phyloP scores from a whole-genome alignment of 225 moss, liverwort and hornwort species.

The Thuidium tamariscinum region DNA sequence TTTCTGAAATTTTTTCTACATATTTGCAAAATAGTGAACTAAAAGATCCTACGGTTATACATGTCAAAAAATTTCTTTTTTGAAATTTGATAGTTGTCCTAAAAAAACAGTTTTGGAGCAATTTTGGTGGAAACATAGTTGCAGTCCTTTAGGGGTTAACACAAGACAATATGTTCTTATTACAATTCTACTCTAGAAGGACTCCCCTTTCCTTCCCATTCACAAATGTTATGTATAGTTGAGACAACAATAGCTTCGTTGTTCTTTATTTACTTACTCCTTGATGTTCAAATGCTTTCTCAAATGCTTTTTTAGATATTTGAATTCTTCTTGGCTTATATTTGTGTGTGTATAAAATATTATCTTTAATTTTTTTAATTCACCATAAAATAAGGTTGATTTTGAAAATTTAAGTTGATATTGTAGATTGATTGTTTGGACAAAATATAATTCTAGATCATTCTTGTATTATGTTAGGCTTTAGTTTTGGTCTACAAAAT shows the following conservation, averaged over 20 bases:
- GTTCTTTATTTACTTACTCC: accelerated
- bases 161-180: not conserved
- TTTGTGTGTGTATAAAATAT: not conserved
- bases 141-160: no score
- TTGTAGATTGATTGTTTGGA: not conserved
- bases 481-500: not conserved
- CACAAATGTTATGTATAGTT: not conserved
- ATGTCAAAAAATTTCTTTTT: no score
- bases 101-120: no score
- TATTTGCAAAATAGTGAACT: no score
- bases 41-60: no score
- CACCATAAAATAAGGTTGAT: not conserved
- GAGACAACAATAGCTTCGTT: not conserved
- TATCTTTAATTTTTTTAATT: no score
- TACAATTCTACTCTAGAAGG: not conserved
- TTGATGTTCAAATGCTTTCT: no score
- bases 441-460: not conserved
- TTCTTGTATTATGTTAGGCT: not conserved
- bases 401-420: not conserved
- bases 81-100: no score
- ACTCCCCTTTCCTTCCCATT: not conserved
- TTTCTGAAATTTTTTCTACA: no score
- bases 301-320: not conserved
- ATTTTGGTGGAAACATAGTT: no score
- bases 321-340: not conserved